These are phyloP conservation scores for Gymnopilus junonius DNA, from an alignment of 768 basidiomycete genomes.

Conservation along the genomic window DNA sequence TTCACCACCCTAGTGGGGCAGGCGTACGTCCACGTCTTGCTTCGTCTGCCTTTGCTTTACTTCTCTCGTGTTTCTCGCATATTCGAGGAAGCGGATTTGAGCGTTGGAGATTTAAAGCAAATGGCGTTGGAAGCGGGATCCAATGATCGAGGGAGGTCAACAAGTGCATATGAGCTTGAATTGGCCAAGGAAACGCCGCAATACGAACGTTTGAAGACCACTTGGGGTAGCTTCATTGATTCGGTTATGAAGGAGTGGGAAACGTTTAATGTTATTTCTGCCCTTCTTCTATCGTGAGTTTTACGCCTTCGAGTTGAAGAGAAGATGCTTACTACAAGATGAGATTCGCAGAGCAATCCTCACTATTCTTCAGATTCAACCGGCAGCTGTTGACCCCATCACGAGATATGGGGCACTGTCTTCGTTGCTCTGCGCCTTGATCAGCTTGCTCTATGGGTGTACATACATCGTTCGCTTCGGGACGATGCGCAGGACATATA, in stretches of 20 bases:
- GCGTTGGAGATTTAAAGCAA: conserved; percentile 55
- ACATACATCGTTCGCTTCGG: conserved; percentile 65
- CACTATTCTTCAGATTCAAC: conserved; percentile 32
- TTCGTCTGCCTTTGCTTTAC: conserved; percentile 65
- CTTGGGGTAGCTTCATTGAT: conserved; percentile 32
- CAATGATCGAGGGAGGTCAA: neutral
- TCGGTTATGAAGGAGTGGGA: conserved; percentile 33
- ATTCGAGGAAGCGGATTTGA: conserved; percentile 67
- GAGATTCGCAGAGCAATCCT: conserved; percentile 30
- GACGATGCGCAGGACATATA: conserved; percentile 64
- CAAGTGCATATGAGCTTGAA: conserved; percentile 2
- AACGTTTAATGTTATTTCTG: conserved; percentile 33
- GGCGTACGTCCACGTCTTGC: conserved; percentile 40
- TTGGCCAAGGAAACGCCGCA: conserved; percentile 9
- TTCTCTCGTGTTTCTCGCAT: conserved; percentile 69
- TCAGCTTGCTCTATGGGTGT: conserved; percentile 64
- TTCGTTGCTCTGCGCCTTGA: conserved; percentile 57
- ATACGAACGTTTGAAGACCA: conserved; percentile 19
- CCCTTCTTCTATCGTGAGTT: conserved; percentile 27
- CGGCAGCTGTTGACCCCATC: conserved; percentile 50
- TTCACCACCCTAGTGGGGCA: conserved; percentile 27
- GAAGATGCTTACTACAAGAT: neutral
- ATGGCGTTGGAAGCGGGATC: conserved; percentile 37
- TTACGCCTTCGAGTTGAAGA: too few species aligned
- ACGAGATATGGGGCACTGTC: conserved; percentile 57